A percentile compares a stretch with the other conserved stretches of the same genome.
phyloP scores from a whole-genome alignment of 768 basidiomycete species.

The Mycena vitilis region DNA sequence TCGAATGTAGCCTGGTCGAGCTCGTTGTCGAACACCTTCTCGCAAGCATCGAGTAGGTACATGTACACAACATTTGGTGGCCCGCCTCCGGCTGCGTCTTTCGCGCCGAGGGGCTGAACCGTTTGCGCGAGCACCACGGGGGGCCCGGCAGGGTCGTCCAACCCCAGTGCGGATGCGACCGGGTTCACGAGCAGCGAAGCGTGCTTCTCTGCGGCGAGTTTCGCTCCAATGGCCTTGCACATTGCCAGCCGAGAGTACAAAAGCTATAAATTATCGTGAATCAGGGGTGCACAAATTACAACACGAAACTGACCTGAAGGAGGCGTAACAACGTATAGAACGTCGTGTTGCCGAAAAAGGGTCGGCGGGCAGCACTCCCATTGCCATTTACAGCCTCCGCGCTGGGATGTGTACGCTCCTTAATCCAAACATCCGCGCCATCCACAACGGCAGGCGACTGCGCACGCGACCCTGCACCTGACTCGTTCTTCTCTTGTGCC shows the following conservation, averaged over 20 bases:
- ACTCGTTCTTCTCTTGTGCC: conserved; percentile 67
- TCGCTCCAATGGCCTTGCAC: conserved; percentile 86
- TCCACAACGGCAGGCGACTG: conserved; percentile 22
- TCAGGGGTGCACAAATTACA: conserved; percentile 7
- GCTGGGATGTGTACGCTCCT: conserved; percentile 52
- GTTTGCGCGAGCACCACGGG: conserved; percentile 76
- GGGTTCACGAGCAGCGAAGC: conserved; percentile 78
- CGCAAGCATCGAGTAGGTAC: conserved; percentile 90
- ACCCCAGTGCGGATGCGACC: conserved; percentile 83
- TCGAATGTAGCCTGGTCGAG: conserved; percentile 93
- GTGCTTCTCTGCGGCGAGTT: conserved; percentile 75
- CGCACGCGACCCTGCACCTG: conserved; percentile 36
- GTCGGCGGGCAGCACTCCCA: conserved; percentile 52
- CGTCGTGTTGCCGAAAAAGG: conserved; percentile 93
- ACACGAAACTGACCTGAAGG: conserved; percentile 72
- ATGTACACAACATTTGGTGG: conserved; percentile 79
- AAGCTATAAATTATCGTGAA: conserved; percentile 60
- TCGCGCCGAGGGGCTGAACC: conserved; percentile 68
- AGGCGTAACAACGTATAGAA: conserved; percentile 92
- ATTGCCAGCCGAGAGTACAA: conserved; percentile 88
- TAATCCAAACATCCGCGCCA: conserved; percentile 70
- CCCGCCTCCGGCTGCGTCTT: conserved; percentile 54
- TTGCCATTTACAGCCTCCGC: conserved; percentile 40
- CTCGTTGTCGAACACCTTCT: conserved; percentile 94
- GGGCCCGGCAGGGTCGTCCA: conserved; percentile 87